A percentile compares a stretch with the other conserved stretches of the same genome.
Evolutionary conservation across 2,329 filamentous ascomycete species (phyloP).

Genomic region (Didymella lethalis): DNA sequence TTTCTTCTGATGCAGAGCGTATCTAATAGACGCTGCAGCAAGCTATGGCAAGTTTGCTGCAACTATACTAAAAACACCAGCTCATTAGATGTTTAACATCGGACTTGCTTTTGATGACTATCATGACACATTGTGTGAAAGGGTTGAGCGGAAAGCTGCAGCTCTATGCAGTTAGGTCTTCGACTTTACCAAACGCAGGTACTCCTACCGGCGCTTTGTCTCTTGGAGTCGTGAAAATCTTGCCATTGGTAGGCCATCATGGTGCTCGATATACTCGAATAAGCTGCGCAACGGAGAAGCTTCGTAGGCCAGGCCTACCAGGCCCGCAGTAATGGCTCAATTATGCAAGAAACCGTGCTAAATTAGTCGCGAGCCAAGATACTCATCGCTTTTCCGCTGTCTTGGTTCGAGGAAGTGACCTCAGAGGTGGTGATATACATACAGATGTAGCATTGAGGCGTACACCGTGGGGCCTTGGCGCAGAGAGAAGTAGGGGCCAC

Average conservation of each 20-base stretch:
- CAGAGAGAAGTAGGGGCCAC: slow-evolving; percentile 9
- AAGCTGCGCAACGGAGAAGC: slow-evolving; percentile 19
- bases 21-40: neutral
- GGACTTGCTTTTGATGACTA: neutral
- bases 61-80: neutral
- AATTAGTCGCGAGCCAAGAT: slow-evolving; percentile 30
- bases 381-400: slow-evolving; percentile 17
- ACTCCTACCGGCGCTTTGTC: slow-evolving; percentile 21
- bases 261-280: slow-evolving; percentile 32
- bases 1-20: neutral
- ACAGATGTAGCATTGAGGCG: slow-evolving; percentile 26
- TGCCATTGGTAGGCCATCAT: slow-evolving; percentile 38
- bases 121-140: slow-evolving; percentile 25
- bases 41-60: neutral
- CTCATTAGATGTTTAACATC: neutral
- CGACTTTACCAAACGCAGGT: slow-evolving; percentile 26
- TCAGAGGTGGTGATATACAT: slow-evolving; percentile 18
- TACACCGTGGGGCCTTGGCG: slow-evolving; percentile 24
- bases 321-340: slow-evolving; percentile 24
- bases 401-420: slow-evolving; percentile 22
- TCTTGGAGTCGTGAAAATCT: slow-evolving; percentile 31
- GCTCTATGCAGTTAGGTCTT: slow-evolving; percentile 7
- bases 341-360: slow-evolving; percentile 17
- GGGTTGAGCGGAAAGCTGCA: slow-evolving; percentile 3
- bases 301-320: slow-evolving; percentile 14